Evolutionary conservation across 306 rosid genomes (phyloP).

Genomic region (Medicago lupulina): DNA sequence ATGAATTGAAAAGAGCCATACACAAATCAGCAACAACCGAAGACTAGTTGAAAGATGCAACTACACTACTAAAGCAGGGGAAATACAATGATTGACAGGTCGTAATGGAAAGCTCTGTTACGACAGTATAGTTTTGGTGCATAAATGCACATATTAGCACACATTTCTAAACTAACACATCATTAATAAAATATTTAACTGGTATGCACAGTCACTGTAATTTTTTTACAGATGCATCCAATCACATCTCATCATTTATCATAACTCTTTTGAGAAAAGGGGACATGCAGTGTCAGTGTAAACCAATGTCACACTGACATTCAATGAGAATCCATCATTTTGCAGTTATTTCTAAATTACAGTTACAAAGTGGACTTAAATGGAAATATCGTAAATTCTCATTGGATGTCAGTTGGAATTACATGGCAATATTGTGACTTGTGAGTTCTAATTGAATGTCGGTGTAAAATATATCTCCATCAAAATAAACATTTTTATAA

Average conservation of each 20-base stretch:
- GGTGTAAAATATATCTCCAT: background rate
- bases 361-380: background rate
- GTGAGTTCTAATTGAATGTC: background rate
- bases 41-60: slow-evolving; percentile 6
- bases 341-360: background rate
- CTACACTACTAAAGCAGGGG: slow-evolving; percentile 10
- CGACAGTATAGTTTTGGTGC: slow-evolving; percentile 1
- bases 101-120: background rate
- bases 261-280: background rate
- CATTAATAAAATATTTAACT: background rate
- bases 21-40: slow-evolving; percentile 18
- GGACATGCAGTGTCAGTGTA: background rate
- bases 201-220: background rate
- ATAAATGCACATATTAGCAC: background rate
- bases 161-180: background rate
- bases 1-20: slow-evolving; percentile 27
- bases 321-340: background rate
- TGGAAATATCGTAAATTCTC: background rate
- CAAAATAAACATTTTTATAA: background rate
- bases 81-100: background rate
- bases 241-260: background rate
- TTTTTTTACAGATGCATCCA: background rate
- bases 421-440: background rate
- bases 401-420: background rate
- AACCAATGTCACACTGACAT: background rate